Conservation (phyloP, 306 rosid species). For the Citrullus mucosospermus region DNA sequence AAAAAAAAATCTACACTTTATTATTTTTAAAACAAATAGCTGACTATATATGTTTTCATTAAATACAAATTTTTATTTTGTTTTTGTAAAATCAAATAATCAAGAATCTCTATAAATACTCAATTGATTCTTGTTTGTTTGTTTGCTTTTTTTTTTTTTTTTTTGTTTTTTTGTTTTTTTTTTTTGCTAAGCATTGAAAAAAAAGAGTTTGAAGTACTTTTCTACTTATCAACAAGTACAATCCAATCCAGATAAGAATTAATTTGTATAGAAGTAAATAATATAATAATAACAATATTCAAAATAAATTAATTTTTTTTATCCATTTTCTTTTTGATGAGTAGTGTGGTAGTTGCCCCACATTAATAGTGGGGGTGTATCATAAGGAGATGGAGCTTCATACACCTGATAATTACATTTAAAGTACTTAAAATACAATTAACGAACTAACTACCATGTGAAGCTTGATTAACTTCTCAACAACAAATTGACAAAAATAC, state of each 20-base stretch:
- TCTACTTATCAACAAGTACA: not conserved
- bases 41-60: not conserved
- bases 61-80: not conserved
- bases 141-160: no score
- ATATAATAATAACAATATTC: not conserved
- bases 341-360: not conserved
- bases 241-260: not conserved
- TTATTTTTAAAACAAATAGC: not conserved
- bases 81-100: not conserved
- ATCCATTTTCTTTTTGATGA: not conserved
- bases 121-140: not conserved
- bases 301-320: not conserved
- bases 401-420: not conserved
- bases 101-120: not conserved
- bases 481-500: not conserved
- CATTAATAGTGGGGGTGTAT: not conserved
- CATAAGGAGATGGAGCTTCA: not conserved
- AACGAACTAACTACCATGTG: conserved; percentile 4
- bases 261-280: not conserved
- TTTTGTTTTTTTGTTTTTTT: no score
- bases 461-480: not conserved
- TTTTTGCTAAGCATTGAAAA: not conserved
- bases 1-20: no score
- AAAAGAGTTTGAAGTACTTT: not conserved
- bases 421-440: not conserved